Evolutionary conservation across 257 asterid species (phyloP).

Genomic region (Schizonepeta tenuifolia): DNA sequence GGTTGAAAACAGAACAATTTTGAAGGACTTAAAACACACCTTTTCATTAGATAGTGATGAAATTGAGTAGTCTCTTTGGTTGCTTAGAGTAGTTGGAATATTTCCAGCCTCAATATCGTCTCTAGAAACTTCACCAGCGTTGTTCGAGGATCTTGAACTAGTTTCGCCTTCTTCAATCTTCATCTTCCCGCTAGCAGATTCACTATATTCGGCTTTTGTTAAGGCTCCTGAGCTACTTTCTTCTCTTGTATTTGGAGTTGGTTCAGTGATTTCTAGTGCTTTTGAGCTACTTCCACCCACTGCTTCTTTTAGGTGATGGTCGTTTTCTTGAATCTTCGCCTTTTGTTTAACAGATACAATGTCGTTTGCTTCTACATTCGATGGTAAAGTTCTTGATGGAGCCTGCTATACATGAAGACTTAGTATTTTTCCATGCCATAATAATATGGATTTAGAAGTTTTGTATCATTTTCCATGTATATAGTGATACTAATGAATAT

Average conservation of each 20-base stretch:
- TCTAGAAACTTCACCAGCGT: too few relatives aligned
- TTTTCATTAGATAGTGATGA: background rate
- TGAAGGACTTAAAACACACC: constrained; percentile 14
- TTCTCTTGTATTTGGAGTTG: background rate
- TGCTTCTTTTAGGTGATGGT: background rate
- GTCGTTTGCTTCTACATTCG: too few relatives aligned
- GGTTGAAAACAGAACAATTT: background rate
- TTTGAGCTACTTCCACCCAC: background rate
- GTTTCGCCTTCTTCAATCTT: constrained; percentile 24
- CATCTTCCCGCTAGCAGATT: background rate
- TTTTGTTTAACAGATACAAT: background rate
- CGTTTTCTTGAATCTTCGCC: constrained; percentile 23
- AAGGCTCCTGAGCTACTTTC: constrained; percentile 16
- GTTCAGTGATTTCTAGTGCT: background rate
- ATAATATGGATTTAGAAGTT: too few relatives aligned
- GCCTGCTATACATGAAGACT: constrained; percentile 28
- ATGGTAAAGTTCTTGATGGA: background rate
- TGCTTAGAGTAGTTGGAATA: too few relatives aligned
- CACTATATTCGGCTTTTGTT: background rate
- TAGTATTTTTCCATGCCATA: background rate
- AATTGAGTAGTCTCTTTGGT: background rate
- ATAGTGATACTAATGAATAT: background rate
- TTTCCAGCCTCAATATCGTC: too few relatives aligned
- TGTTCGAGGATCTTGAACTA: background rate
- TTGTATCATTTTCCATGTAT: background rate